Conservation (phyloP, 352 stramenopile genomes). For the Globisporangium splendens region DNA sequence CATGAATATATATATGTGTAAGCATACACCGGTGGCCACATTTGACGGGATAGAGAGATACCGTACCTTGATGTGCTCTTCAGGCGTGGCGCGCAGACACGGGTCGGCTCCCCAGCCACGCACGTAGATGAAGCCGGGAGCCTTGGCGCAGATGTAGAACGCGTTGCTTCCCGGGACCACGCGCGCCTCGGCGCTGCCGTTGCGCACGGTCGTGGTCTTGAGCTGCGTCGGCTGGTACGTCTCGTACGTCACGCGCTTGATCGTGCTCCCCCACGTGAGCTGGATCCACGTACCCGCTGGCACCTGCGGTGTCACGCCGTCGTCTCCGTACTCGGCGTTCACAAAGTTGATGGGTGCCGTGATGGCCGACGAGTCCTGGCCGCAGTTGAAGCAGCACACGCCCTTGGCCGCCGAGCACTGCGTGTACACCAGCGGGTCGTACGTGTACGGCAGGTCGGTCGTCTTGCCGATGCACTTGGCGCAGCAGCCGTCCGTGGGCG, state of each 20-base stretch:
- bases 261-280: conserved; percentile 22
- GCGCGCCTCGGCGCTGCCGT: conserved; percentile 26
- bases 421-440: conserved; percentile 58
- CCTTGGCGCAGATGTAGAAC: conserved; percentile 38
- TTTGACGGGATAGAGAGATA: no score
- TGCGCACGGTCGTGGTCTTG: conserved; percentile 35
- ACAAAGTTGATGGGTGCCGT: conserved; percentile 19
- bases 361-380: conserved; percentile 13
- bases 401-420: conserved; percentile 49
- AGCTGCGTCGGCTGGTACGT: conserved; percentile 24
- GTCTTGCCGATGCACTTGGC: conserved; percentile 67
- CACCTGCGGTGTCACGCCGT: conserved; percentile 55
- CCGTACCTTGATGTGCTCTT: conserved; percentile 9
- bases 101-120: conserved; percentile 37
- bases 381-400: conserved; percentile 75
- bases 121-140: conserved; percentile 21
- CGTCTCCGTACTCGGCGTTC: conserved; percentile 34
- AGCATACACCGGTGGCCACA: no score
- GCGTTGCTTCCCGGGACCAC: conserved; percentile 7
- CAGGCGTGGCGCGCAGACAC: conserved; percentile 19
- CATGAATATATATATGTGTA: no score
- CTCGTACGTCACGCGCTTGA: conserved; percentile 39
- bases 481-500: conserved; percentile 49
- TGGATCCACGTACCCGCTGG: conserved; percentile 37
- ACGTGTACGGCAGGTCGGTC: conserved; percentile 47